Conservation (phyloP, 495 filamentous ascomycete species). For the Tirmania nivea region DNA sequence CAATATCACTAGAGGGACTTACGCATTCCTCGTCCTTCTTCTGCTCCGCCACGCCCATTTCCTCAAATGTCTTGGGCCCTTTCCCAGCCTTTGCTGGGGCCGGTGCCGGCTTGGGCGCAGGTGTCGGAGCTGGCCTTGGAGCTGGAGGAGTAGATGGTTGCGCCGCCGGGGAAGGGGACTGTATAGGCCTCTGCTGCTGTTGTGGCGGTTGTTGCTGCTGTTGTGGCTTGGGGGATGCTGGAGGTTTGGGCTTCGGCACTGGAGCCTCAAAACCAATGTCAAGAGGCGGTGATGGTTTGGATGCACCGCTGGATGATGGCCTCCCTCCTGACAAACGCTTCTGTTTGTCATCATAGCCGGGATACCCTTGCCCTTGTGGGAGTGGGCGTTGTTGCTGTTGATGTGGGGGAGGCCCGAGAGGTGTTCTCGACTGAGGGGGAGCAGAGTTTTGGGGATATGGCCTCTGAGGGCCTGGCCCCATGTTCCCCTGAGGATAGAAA, state of each 20-base stretch:
- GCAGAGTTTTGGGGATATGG: not conserved
- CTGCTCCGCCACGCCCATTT: slow-evolving; percentile 76
- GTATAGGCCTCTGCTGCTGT: not conserved
- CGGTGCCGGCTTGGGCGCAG: slow-evolving; percentile 19
- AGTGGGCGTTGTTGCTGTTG: no score
- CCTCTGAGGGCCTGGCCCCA: not conserved
- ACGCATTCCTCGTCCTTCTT: slow-evolving; percentile 62
- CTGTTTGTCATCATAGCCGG: no score
- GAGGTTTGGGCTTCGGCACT: slow-evolving; percentile 1
- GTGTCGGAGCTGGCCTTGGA: slow-evolving; percentile 14
- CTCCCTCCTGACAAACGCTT: not conserved
- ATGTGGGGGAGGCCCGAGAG: not conserved
- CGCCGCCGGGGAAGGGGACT: slow-evolving; percentile 6
- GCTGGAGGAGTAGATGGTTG: not conserved
- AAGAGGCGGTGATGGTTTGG: slow-evolving; percentile 4
- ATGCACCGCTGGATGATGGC: slow-evolving; percentile 1
- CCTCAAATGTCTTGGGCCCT: slow-evolving; percentile 91
- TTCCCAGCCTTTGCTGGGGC: slow-evolving; percentile 32
- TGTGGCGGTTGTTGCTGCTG: not conserved
- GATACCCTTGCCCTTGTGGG: no score
- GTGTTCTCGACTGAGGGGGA: not conserved
- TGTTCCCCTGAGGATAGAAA: not conserved
- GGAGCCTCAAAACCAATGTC: slow-evolving; percentile 19
- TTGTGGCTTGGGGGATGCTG: slow-evolving; percentile 10
- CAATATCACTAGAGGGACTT: not conserved